Conservation (phyloP, 73 alveolate species). For the Paramecium sexaurelia region DNA sequence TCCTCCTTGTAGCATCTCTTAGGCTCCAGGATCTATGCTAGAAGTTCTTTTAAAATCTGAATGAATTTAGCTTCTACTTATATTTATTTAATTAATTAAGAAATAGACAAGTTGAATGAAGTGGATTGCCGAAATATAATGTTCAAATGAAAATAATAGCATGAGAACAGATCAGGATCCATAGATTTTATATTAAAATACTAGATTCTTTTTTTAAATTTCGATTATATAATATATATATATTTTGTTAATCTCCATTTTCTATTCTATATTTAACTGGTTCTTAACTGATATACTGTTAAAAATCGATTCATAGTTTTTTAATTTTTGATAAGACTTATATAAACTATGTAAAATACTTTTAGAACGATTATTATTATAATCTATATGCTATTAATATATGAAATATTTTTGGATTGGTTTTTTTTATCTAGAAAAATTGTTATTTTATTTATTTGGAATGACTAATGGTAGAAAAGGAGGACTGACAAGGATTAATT, state of each 20-base stretch:
- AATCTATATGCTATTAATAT: too few relatives aligned
- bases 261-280: not conserved
- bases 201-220: not conserved
- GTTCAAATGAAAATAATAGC: not conserved
- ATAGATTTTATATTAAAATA: not conserved
- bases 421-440: not conserved
- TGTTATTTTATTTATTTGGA: not conserved
- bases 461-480: not conserved
- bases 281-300: not conserved
- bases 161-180: not conserved
- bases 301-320: not conserved
- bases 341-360: too few relatives aligned
- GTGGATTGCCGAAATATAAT: not conserved
- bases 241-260: not conserved
- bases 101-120: not conserved
- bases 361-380: too few relatives aligned
- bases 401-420: not conserved
- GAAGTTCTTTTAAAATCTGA: slow-evolving; percentile 8
- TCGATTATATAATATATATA: not conserved
- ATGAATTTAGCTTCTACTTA: slow-evolving; percentile 20
- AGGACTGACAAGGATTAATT: too few relatives aligned
- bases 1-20: not conserved
- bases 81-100: not conserved
- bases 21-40: slow-evolving; percentile 31
- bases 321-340: too few relatives aligned